Evolutionary conservation across 305 asterid species (phyloP), one percentile per base, ranked within the genome.

Genomic region (Stenogyne calaminthoides): DNA sequence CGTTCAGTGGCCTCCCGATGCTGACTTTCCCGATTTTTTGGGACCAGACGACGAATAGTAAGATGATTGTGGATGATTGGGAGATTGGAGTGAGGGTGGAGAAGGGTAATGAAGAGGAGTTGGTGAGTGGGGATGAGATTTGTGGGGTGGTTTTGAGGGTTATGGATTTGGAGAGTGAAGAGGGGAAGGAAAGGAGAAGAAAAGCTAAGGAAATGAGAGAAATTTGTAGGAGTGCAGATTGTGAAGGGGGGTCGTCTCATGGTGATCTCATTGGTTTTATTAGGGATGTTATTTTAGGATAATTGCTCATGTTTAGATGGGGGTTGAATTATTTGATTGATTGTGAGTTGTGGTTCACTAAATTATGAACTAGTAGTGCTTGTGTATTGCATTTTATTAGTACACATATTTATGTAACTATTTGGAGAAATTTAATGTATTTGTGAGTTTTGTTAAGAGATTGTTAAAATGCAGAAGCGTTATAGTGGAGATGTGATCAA

Each of bases 21-120:
- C 77, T 86, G 0, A 29, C 79, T 0, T 81, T 75, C 64, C 92
- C 87, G 0, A 78, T 85, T 1, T 18, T 73, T 0, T 83, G 80
- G 83, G 92, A 87, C 57, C 90, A 87, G 25, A 22, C 6, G 5
- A 78, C 85, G 0, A 84, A 85, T 56, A 73, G 88, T 39, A 84
- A 82, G 74, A 52, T 71, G 66, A 77, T 87, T 47, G 86, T 80
- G 46, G 80, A 83, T 6, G 92, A 82, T 15, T 87, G 92, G 92
- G 72, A 57, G 80, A 69, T 80, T 9, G 92, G 92, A 44, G 2
- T 78, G 82, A 78, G 77, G 44, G 80, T 84, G 72, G 61, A 68
- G 83, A 68, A 69, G 65, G 77, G 74, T 61, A n/a, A 1, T 0
- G 81, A 68, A 0, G 86, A 58, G 4, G 1, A 65, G 18, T 70